Percentiles rank a stretch among this genome's conserved stretches.
These are phyloP conservation scores for Fragaria ananassa DNA, from an alignment of 306 rosid species.

Conservation along the genomic window DNA sequence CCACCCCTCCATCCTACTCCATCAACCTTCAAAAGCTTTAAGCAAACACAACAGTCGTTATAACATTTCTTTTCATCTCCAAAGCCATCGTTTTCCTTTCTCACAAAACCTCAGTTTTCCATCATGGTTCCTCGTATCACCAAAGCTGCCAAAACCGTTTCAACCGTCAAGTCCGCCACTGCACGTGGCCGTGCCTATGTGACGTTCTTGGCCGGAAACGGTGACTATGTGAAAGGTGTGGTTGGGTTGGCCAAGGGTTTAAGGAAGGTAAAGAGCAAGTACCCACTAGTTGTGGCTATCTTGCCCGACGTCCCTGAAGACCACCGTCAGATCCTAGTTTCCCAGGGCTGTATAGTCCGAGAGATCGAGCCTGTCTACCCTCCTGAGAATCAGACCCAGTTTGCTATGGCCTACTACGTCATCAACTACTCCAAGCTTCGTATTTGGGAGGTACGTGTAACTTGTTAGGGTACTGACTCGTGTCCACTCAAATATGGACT, in stretches of 20 bases:
- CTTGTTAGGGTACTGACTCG: neutral
- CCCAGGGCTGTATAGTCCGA: conserved; percentile 63
- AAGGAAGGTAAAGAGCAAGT: conserved; percentile 49
- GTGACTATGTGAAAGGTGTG: too few relatives aligned
- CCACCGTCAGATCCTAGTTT: conserved; percentile 49
- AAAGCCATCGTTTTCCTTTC: neutral
- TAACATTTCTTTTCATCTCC: neutral
- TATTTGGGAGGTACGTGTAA: conserved; percentile 67
- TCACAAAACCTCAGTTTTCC: neutral
- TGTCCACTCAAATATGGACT: neutral
- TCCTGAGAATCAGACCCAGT: conserved; percentile 65
- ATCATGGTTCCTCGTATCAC: conserved; percentile 55
- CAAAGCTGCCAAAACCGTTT: conserved; percentile 4
- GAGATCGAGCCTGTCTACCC: conserved; percentile 70
- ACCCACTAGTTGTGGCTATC: conserved; percentile 75
- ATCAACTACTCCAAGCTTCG: conserved; percentile 88
- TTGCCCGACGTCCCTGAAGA: conserved; percentile 74
- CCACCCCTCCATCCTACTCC: neutral
- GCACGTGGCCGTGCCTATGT: conserved; percentile 36
- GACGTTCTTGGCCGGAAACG: too few relatives aligned
- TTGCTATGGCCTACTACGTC: conserved; percentile 78
- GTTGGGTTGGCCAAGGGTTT: too few relatives aligned
- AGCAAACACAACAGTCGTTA: neutral
- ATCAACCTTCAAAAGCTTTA: neutral
- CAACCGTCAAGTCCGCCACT: conserved; percentile 8